phyloP scores from a whole-genome alignment of 208 protist genomes.

The Acanthamoeba lenticulata region DNA sequence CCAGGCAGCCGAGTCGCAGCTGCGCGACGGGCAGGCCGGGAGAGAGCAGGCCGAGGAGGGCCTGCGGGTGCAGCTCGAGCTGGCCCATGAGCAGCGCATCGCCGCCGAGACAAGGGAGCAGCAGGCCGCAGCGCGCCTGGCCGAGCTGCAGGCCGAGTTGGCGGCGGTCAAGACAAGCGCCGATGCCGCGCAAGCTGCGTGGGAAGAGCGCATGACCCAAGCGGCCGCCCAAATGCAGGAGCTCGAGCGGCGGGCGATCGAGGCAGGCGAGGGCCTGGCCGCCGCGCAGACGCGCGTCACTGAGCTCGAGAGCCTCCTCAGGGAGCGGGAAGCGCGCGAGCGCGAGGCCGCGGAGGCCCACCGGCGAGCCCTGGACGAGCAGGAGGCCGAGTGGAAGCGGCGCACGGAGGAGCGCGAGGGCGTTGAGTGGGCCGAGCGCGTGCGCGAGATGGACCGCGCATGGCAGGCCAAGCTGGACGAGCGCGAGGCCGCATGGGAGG shows the following conservation, averaged over 20 bases:
- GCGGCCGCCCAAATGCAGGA: neutral
- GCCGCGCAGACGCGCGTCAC: neutral
- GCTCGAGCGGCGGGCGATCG: neutral
- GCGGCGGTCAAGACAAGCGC: neutral
- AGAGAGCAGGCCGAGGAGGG: neutral
- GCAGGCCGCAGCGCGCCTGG: neutral
- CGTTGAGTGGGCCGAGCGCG: neutral
- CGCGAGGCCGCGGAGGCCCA: neutral
- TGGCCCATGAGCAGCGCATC: neutral
- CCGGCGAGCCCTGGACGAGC: neutral
- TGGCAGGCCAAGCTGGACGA: neutral
- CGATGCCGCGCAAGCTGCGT: neutral
- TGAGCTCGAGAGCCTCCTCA: neutral
- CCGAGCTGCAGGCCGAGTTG: neutral
- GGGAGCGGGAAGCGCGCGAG: neutral
- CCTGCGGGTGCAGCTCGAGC: too few species aligned
- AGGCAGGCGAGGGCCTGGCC: neutral
- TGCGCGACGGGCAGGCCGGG: neutral
- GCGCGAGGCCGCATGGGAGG: neutral
- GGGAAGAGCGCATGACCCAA: neutral
- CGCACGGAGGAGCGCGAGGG: neutral
- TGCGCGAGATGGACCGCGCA: neutral
- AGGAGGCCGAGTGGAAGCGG: conserved; percentile 6
- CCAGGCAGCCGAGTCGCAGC: neutral
- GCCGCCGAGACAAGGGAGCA: neutral